Conservation (phyloP, 768 basidiomycete species). For the Termitomyces sp. region DNA sequence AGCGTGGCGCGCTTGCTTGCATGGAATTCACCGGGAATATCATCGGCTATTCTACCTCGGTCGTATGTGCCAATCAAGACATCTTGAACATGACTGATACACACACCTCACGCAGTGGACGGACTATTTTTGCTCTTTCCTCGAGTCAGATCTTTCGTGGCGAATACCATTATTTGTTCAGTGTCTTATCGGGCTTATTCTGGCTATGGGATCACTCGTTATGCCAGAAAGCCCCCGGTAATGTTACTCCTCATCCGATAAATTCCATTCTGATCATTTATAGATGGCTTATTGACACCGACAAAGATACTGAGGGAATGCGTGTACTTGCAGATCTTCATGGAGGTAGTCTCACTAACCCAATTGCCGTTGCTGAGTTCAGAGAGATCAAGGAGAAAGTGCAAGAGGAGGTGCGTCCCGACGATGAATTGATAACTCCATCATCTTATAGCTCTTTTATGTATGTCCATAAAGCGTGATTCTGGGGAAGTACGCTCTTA, state of each 20-base stretch:
- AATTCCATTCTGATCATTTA: not conserved
- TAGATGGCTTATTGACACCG: slow-evolving; percentile 88
- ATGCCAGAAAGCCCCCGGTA: slow-evolving; percentile 91
- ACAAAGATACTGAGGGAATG: slow-evolving; percentile 79
- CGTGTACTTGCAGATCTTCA: slow-evolving; percentile 84
- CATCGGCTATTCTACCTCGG: slow-evolving; percentile 83
- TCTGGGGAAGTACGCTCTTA: slow-evolving; percentile 76
- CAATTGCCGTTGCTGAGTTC: slow-evolving; percentile 75
- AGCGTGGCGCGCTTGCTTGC: slow-evolving; percentile 89
- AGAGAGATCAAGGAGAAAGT: slow-evolving; percentile 84
- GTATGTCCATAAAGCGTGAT: slow-evolving; percentile 47
- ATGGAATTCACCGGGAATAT: slow-evolving; percentile 96
- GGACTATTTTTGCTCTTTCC: slow-evolving; percentile 89
- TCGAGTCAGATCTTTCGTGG: slow-evolving; percentile 86
- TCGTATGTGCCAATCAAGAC: slow-evolving; percentile 45
- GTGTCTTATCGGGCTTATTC: slow-evolving; percentile 77
- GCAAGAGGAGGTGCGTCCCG: slow-evolving; percentile 49
- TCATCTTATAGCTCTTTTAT: not conserved
- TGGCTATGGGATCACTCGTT: slow-evolving; percentile 71
- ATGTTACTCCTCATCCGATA: slow-evolving; percentile 3
- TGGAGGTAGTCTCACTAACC: slow-evolving; percentile 68
- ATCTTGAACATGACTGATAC: not conserved
- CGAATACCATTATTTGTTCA: slow-evolving; percentile 85
- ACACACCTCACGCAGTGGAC: slow-evolving; percentile 60
- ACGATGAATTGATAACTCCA: not conserved